Conservation (phyloP, 2,329 filamentous ascomycete genomes). For the Aspergillus puulaauensis region DNA sequence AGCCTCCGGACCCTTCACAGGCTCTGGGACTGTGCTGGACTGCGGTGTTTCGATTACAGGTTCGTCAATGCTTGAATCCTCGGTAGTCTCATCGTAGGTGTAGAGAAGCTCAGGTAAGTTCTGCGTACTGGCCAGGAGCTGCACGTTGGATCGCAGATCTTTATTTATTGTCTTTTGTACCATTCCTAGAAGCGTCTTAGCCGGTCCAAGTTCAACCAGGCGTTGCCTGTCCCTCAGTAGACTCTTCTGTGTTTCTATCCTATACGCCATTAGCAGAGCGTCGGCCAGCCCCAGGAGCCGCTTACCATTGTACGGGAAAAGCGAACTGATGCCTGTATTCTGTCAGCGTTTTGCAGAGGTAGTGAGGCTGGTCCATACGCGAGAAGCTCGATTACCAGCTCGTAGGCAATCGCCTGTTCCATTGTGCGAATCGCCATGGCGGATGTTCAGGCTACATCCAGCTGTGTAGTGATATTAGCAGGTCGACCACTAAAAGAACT, state of each 20-base stretch:
- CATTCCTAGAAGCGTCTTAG: slow-evolving; percentile 2
- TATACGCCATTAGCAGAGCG: neutral
- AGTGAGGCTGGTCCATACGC: neutral
- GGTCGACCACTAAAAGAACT: neutral
- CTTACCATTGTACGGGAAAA: slow-evolving; percentile 8
- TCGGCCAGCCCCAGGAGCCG: no score
- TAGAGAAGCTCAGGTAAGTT: neutral
- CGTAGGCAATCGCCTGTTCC: slow-evolving; percentile 1
- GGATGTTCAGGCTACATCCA: neutral
- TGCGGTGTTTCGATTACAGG: neutral
- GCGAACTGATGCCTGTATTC: slow-evolving; percentile 6
- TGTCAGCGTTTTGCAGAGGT: neutral
- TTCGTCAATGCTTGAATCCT: neutral
- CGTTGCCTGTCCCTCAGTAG: neutral
- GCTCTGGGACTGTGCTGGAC: neutral
- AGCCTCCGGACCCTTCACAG: neutral
- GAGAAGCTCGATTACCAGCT: slow-evolving; percentile 1
- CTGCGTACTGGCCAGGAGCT: neutral
- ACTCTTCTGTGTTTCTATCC: slow-evolving; percentile 1
- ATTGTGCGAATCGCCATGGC: neutral
- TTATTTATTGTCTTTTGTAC: neutral
- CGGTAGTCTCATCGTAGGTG: neutral
- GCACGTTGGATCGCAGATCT: neutral
- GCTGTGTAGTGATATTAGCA: neutral
- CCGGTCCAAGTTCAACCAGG: neutral